Conservation (phyloP, 345 rosid species). For the Excoecaria agallocha region DNA sequence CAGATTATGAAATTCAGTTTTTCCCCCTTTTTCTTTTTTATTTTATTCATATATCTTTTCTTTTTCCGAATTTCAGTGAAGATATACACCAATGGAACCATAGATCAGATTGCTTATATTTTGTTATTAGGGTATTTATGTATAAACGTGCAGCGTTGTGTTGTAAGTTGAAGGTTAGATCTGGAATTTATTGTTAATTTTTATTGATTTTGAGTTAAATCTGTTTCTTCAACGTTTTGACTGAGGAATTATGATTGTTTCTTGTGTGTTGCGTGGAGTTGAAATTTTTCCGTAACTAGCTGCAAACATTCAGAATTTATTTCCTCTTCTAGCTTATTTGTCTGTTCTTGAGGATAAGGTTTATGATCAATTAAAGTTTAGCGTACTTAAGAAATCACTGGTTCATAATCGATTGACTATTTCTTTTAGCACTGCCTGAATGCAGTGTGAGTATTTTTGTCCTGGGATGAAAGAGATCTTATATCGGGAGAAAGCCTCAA, state of each 20-base stretch:
- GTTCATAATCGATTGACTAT: neutral
- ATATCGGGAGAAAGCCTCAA: neutral
- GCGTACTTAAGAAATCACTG: neutral
- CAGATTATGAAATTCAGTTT: neutral
- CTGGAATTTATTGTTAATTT: neutral
- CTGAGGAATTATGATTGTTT: neutral
- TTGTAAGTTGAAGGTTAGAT: neutral
- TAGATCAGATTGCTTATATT: neutral
- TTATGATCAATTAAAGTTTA: neutral
- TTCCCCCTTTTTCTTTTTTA: neutral
- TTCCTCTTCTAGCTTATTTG: neutral
- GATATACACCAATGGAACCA: neutral
- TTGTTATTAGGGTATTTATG: neutral
- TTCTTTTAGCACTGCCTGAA: neutral
- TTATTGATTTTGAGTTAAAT: neutral
- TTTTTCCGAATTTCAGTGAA: neutral
- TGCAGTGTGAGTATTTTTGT: neutral
- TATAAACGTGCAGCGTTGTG: neutral
- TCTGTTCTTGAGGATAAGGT: neutral
- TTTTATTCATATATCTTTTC: neutral
- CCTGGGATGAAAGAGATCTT: neutral
- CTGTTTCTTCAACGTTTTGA: neutral
- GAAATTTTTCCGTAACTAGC: neutral
- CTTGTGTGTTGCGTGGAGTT: neutral
- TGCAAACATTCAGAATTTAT: neutral